phyloP scores from a whole-genome alignment of 805 yeast species.

The Nakazawaea molendinolei region DNA sequence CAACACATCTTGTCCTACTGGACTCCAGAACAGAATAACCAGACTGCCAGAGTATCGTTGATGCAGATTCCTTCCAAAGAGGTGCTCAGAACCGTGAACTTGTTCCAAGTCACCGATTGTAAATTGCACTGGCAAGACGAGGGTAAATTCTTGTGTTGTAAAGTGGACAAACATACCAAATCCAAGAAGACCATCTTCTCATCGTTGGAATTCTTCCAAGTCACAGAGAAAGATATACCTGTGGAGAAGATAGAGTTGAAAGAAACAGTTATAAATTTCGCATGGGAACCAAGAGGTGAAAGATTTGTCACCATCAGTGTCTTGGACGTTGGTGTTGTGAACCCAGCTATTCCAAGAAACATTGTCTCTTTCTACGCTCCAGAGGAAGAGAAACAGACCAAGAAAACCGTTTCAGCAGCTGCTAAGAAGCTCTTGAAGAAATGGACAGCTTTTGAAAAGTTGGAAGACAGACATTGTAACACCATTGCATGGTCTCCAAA shows the following conservation, averaged over 20 bases:
- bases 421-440: conserved; percentile 31
- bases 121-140: conserved; percentile 91
- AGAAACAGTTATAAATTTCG: conserved; percentile 80
- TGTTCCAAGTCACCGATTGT: conserved; percentile 91
- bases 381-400: conserved; percentile 41
- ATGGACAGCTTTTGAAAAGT: conserved; percentile 54
- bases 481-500: conserved; percentile 84
- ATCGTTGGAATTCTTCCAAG: conserved; percentile 84
- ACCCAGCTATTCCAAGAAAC: conserved; percentile 62
- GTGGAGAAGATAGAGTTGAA: conserved; percentile 91
- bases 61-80: conserved; percentile 82
- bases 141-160: conserved; percentile 79
- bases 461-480: conserved; percentile 62
- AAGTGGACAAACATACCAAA: conserved; percentile 95
- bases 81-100: conserved; percentile 82
- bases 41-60: conserved; percentile 89
- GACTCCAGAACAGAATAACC: conserved; percentile 90
- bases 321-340: conserved; percentile 42
- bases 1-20: conserved; percentile 80
- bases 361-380: conserved; percentile 76
- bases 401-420: conserved; percentile 36
- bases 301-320: conserved; percentile 77
- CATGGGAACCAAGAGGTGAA: conserved; percentile 94
- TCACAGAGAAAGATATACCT: conserved; percentile 85
- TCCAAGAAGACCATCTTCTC: conserved; percentile 88